Evolutionary conservation across 176 grass and related monocot species (phyloP).

Genomic region (Oryza nivara): DNA sequence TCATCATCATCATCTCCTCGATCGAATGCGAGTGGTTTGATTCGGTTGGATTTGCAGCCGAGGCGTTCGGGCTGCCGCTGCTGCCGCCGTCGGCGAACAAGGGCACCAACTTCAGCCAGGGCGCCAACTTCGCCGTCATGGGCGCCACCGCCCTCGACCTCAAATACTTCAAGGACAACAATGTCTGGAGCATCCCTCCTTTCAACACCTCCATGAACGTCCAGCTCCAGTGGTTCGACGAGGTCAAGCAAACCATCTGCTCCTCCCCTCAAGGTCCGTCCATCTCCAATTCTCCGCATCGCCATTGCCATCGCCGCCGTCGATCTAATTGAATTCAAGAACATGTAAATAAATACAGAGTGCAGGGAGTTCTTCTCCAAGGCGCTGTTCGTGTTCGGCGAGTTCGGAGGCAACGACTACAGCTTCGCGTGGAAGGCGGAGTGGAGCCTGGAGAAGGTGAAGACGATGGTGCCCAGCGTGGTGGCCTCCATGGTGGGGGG

Average conservation of each 20-base stretch:
- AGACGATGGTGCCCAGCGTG: slow-evolving; percentile 55
- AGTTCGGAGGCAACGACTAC: slow-evolving; percentile 96
- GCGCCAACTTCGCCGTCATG: slow-evolving; percentile 86
- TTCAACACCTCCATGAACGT: slow-evolving; percentile 70
- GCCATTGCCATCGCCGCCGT: not conserved
- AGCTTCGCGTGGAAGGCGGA: slow-evolving; percentile 66
- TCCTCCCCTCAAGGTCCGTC: slow-evolving; percentile 40
- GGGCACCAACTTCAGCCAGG: slow-evolving; percentile 74
- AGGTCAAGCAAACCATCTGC: slow-evolving; percentile 65
- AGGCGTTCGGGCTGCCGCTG: slow-evolving; percentile 64
- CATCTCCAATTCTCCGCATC: not conserved
- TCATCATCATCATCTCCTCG: not conserved
- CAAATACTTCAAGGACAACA: slow-evolving; percentile 64
- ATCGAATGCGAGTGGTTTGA: not conserved
- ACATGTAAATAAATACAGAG: slow-evolving; percentile 17
- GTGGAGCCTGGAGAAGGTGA: slow-evolving; percentile 58
- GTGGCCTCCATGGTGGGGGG: slow-evolving; percentile 51
- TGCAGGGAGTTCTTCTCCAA: slow-evolving; percentile 59
- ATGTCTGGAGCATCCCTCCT: slow-evolving; percentile 63
- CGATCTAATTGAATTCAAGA: not conserved
- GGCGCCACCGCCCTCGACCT: slow-evolving; percentile 77
- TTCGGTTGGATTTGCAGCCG: slow-evolving; percentile 39
- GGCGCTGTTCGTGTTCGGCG: slow-evolving; percentile 83
- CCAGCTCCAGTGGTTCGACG: slow-evolving; percentile 78
- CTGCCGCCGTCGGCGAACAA: slow-evolving; percentile 60